Percentiles rank a stretch among this genome's conserved stretches.
These are phyloP conservation scores for Acanthamoeba royreba DNA, from an alignment of 208 protist species.

Conservation along the genomic window DNA sequence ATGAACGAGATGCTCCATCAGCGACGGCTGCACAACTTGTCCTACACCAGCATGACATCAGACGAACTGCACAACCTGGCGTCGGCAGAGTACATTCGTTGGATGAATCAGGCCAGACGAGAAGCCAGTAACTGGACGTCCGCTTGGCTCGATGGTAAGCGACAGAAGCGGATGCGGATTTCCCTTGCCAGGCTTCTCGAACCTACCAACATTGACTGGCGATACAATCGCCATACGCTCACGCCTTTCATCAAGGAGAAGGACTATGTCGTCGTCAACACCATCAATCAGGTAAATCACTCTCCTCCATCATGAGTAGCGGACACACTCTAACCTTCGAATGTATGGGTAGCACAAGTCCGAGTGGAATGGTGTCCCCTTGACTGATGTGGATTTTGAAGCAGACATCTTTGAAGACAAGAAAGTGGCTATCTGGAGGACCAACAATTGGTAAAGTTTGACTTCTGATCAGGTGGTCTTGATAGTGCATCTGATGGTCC, in stretches of 20 bases:
- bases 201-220: background rate
- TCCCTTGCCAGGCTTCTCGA: background rate
- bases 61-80: background rate
- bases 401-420: background rate
- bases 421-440: background rate
- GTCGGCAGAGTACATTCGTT: background rate
- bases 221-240: background rate
- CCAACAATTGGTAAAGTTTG: slow-evolving; percentile 3
- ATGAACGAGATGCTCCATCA: no score
- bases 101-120: background rate
- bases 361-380: background rate
- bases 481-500: no score
- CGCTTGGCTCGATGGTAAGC: background rate
- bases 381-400: background rate
- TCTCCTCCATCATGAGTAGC: background rate
- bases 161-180: background rate
- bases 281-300: background rate
- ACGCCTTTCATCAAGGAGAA: background rate
- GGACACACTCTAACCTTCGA: background rate
- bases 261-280: background rate
- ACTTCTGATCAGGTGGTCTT: no score
- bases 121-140: background rate
- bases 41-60: no score
- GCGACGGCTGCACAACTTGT: no score
- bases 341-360: background rate